These are phyloP conservation scores for Trichoderma koningii DNA, from an alignment of 2,329 filamentous ascomycete genomes.

Conservation along the genomic window DNA sequence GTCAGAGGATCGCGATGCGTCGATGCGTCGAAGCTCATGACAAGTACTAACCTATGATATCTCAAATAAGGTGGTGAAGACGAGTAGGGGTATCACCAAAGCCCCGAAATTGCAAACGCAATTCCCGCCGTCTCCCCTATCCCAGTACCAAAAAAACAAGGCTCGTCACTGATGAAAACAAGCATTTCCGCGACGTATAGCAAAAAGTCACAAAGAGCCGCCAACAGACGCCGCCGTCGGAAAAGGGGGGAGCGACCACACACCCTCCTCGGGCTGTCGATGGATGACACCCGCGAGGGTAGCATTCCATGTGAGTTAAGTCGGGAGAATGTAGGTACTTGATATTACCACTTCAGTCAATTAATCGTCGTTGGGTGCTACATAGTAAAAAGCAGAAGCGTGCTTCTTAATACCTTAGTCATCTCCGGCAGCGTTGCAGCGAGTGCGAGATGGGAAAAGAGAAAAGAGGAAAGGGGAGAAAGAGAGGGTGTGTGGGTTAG, in stretches of 20 bases:
- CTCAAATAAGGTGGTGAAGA: too few species aligned
- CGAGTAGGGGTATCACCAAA: too few species aligned
- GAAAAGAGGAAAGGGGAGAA: neutral
- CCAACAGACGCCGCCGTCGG: slow-evolving; percentile 21
- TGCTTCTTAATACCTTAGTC: neutral
- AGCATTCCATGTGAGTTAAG: neutral
- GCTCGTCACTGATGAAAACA: too few species aligned
- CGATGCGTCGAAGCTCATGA: too few species aligned
- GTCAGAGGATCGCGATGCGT: too few species aligned
- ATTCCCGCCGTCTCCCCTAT: too few species aligned
- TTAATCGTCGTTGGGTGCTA: too few species aligned
- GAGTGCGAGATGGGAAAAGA: neutral
- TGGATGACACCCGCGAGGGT: neutral
- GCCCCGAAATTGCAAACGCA: too few species aligned
- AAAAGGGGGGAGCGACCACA: slow-evolving; percentile 9
- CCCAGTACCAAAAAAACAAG: too few species aligned
- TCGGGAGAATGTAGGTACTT: too few species aligned
- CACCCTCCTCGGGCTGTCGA: neutral
- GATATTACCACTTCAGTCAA: too few species aligned
- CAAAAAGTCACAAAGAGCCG: neutral
- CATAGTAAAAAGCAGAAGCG: neutral
- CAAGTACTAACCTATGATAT: too few species aligned
- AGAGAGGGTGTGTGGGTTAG: neutral
- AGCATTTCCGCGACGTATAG: neutral
- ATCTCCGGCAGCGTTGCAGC: neutral